Conservation (phyloP, 176 grass and related monocot genomes). For the Metroxylon sagu region DNA sequence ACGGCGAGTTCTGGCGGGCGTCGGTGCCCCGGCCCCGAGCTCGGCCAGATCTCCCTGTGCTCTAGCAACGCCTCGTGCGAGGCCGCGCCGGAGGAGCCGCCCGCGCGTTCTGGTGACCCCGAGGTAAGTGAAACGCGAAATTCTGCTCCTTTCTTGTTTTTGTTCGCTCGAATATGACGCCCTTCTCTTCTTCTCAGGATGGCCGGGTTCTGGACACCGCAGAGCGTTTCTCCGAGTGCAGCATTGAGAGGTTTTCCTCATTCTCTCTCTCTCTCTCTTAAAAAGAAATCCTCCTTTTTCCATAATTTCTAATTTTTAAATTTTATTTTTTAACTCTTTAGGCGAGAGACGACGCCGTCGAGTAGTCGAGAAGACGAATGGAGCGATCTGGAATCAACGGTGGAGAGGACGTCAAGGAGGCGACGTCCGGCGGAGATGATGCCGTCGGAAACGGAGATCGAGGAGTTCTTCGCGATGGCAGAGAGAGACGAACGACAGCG, state of each 20-base stretch:
- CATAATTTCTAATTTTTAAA: not conserved
- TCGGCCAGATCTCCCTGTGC: conserved; percentile 2
- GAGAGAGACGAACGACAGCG: conserved; percentile 32
- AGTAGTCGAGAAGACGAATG: not conserved
- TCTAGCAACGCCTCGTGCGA: conserved; percentile 8
- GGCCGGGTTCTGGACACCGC: not conserved
- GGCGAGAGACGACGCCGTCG: not conserved
- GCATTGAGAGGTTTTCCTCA: not conserved
- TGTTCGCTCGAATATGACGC: not conserved
- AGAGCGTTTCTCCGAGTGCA: not conserved
- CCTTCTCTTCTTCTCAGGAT: conserved; percentile 1
- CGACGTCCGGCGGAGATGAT: not conserved
- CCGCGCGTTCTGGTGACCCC: not conserved
- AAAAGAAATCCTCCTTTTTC: no score
- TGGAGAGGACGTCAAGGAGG: not conserved
- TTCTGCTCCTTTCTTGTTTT: not conserved
- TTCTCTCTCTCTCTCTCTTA: no score
- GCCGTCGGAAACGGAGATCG: conserved; percentile 28
- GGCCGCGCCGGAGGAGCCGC: not conserved
- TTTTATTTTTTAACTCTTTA: not conserved
- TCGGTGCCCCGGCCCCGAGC: not conserved
- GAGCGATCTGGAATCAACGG: not conserved
- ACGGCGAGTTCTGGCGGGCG: not conserved
- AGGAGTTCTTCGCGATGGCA: conserved; percentile 50
- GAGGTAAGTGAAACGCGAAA: not conserved